phyloP scores from a whole-genome alignment of 2,329 filamentous ascomycete species.

The Phyllosticta paracitricarpa region DNA sequence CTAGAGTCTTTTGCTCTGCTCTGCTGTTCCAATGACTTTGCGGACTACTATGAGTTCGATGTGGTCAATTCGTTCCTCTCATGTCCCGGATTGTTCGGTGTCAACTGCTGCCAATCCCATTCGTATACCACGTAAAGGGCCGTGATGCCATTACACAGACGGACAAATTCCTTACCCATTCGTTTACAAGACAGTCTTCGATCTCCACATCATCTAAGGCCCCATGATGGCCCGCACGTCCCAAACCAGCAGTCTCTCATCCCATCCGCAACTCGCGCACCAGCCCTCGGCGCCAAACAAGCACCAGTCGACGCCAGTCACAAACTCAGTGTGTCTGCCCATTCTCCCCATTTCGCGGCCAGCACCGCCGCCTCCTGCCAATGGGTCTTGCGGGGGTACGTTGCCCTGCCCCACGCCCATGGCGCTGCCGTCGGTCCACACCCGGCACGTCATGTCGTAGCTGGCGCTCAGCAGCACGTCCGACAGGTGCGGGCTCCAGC shows the following conservation, averaged over 20 bases:
- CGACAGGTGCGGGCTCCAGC: slow-evolving; percentile 90
- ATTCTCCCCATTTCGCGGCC: slow-evolving; percentile 74
- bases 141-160: too few relatives aligned
- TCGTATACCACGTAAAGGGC: too few relatives aligned
- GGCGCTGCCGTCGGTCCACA: slow-evolving; percentile 77
- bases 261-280: slow-evolving; percentile 92
- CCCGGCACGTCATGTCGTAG: slow-evolving; percentile 94
- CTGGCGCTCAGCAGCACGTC: slow-evolving; percentile 81
- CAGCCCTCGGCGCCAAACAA: slow-evolving; percentile 90
- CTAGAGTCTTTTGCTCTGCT: too few relatives aligned
- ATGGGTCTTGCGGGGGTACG: slow-evolving; percentile 14
- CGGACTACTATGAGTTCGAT: too few relatives aligned
- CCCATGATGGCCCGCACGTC: slow-evolving; percentile 63
- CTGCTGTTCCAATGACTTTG: too few relatives aligned
- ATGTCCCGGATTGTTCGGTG: too few relatives aligned
- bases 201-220: not conserved
- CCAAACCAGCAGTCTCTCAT: slow-evolving; percentile 85
- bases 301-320: slow-evolving; percentile 95
- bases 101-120: too few relatives aligned
- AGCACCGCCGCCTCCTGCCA: slow-evolving; percentile 32
- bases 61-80: too few relatives aligned
- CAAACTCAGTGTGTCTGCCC: slow-evolving; percentile 91
- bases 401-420: slow-evolving; percentile 29
- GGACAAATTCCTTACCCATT: not conserved
- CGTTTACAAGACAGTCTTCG: not conserved